Conservation (phyloP, 1,139 yeast species). For the Pichia sp. region DNA sequence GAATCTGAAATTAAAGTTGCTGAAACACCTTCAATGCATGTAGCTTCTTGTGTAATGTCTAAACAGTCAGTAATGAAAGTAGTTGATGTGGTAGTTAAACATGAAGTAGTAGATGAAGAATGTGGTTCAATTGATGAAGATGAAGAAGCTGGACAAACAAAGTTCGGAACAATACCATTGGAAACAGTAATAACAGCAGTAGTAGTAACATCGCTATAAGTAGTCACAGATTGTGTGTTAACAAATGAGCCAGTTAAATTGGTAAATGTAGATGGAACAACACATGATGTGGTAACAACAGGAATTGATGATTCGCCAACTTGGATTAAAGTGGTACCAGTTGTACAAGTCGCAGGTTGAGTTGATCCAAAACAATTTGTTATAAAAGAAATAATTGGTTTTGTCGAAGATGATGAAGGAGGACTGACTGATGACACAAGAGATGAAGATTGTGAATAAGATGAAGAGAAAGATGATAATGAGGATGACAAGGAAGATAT, state of each 20-base stretch:
- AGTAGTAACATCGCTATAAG: not conserved
- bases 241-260: conserved; percentile 11
- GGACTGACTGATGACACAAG: no score
- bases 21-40: conserved; percentile 8
- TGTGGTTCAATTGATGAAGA: conserved; percentile 1
- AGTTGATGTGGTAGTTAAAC: not conserved
- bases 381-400: not conserved
- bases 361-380: conserved; percentile 7
- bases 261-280: not conserved
- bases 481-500: not conserved
- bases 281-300: conserved; percentile 11
- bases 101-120: not conserved
- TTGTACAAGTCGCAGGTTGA: conserved; percentile 5
- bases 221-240: not conserved
- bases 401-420: not conserved
- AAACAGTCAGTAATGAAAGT: conserved; percentile 7
- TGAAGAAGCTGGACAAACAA: conserved; percentile 8
- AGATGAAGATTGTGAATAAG: not conserved
- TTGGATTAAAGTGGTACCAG: not conserved
- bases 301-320: conserved; percentile 3
- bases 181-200: conserved; percentile 6
- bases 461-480: no score
- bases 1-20: conserved; percentile 5
- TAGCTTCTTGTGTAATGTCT: not conserved
- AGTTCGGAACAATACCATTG: conserved; percentile 10